Base-by-base conservation (phyloP, 139 green algal species). In the Monoraphidium neglectum region DNA sequence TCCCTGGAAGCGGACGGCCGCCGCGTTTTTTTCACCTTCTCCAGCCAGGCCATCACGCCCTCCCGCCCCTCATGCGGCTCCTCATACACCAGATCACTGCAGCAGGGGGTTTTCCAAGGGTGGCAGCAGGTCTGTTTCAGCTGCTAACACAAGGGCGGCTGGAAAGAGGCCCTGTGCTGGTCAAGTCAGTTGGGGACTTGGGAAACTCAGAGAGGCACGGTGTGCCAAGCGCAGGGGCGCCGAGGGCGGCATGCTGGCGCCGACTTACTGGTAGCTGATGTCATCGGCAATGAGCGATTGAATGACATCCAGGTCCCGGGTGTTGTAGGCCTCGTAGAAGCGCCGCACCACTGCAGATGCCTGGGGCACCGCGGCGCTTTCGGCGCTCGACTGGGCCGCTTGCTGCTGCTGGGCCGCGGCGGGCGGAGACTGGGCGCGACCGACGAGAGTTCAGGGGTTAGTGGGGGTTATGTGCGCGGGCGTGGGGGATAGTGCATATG, bases 291-390 rank as follows among this genome's bases (percentile, higher is more conserved):
- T 83, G 40, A 96, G 72, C 1, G 57, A 32, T 24, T 84, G 62
- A 21, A 95, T 88, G 2, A 71, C 74, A 18, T 83, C 86, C 1
- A 95, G 76, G 53, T 92, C 86, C 3, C 87, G 87, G 26, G 67
- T 57, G 60, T 96, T 96, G 77, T 94, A 96, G 21, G 82, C 82
- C 1, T 88, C 69, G 51, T 94, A 93, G 64, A 90, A 93, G 0
- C 56, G 35, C 15, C 72, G 40, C 1, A 89, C 80, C 1, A 88
- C 79, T 24, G n/a, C n/a, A n/a, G n/a, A n/a, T n/a, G n/a, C n/a
- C n/a, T n/a, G n/a, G n/a, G n/a, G n/a, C n/a, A n/a, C n/a, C n/a
- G n/a, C n/a, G n/a, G n/a, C 43, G 43, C 43, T 12, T 8, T 8
- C 43, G 8, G 43, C 43, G 43, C 8, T 12, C 8, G 43, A 12